These are phyloP conservation scores for Phalaenopsis hybrid DNA, from an alignment of 116 monocot genomes.

Conservation along the genomic window DNA sequence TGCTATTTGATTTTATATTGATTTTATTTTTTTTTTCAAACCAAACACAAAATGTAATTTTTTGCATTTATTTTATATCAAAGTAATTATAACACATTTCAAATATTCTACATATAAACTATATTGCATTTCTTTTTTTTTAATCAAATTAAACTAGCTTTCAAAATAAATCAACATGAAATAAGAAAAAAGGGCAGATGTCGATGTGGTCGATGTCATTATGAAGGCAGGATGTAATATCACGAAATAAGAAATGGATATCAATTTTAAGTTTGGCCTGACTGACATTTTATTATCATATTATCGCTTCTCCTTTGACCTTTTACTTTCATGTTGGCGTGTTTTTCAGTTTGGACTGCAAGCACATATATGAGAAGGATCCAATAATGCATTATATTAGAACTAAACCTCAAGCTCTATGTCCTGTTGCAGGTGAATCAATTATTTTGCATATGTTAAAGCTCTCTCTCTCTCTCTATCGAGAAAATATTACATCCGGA, in stretches of 20 bases:
- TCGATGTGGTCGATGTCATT: not conserved
- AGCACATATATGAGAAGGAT: conserved; percentile 81
- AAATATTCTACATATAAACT: no score
- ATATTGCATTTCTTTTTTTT: no score
- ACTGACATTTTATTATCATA: not conserved
- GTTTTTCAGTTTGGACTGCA: conserved; percentile 70
- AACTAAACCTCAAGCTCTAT: conserved; percentile 43
- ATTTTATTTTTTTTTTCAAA: no score
- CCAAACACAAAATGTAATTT: no score
- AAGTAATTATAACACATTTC: no score
- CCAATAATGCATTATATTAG: conserved; percentile 73
- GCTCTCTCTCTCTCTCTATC: not conserved
- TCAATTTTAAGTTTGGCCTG: no score
- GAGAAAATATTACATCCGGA: no score
- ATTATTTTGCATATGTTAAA: not conserved
- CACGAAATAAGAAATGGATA: not conserved
- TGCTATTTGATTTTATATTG: no score
- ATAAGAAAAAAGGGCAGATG: not conserved
- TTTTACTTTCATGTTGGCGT: not conserved
- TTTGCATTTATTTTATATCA: no score
- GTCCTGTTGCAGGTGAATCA: conserved; percentile 72
- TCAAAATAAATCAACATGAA: not conserved
- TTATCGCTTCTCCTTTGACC: not conserved
- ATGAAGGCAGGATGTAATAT: not conserved
- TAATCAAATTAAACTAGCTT: not conserved